Conservation (phyloP, 805 yeast genomes). For the Wickerhamomyces mucosus region DNA sequence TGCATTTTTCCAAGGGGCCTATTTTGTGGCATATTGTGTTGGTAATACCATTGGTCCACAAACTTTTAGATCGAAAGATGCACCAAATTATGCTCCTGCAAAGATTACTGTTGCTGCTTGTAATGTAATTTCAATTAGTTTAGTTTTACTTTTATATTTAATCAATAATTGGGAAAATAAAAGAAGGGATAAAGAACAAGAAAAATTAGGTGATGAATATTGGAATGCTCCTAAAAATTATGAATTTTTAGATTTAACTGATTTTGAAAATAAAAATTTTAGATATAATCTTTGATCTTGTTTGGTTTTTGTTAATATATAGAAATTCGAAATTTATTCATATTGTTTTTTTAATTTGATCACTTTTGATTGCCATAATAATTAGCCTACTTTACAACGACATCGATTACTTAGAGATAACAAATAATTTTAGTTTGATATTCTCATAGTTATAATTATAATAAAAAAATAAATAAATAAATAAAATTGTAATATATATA, state of each 20-base stretch:
- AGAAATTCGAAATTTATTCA: neutral
- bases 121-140: conserved; percentile 29
- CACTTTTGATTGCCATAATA: no score
- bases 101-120: conserved; percentile 24
- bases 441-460: no score
- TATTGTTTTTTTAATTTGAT: no score
- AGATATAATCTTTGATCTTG: conserved; percentile 20
- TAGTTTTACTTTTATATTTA: conserved; percentile 22
- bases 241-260: conserved; percentile 40
- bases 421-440: no score
- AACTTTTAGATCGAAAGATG: conserved; percentile 46
- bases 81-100: conserved; percentile 52
- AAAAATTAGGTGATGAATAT: conserved; percentile 17
- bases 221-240: conserved; percentile 23
- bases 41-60: conserved; percentile 72
- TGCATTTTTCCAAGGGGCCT: conserved; percentile 46
- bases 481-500: no score
- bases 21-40: conserved; percentile 55
- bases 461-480: no score
- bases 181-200: conserved; percentile 28
- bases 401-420: no score
- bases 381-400: no score
- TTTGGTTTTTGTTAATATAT: neutral
- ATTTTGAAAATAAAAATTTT: conserved; percentile 22
- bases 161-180: conserved; percentile 30